Evolutionary conservation across 2,329 filamentous ascomycete species (phyloP).

Genomic region (Xylariaceae sp.): DNA sequence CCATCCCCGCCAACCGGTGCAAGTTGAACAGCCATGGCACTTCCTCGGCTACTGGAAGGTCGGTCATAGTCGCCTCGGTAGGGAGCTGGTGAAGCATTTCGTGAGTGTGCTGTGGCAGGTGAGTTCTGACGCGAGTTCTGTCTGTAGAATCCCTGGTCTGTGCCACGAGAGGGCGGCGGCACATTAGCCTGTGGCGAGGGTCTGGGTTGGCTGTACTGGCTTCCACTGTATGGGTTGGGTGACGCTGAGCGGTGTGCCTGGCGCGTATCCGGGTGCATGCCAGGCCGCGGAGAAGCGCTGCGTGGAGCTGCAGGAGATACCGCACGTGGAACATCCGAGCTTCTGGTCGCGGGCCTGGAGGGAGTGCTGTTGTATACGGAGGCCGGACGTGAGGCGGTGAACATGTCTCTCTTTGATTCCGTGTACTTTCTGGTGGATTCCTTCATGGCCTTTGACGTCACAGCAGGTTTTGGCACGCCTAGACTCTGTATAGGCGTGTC

Average conservation of each 20-base stretch:
- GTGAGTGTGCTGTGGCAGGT: slow-evolving; percentile 34
- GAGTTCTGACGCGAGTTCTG: slow-evolving; percentile 48
- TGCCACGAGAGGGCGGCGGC: slow-evolving; percentile 40
- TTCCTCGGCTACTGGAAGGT: slow-evolving; percentile 40
- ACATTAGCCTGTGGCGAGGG: slow-evolving; percentile 33
- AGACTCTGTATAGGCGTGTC: slow-evolving; percentile 73
- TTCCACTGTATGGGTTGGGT: slow-evolving; percentile 16
- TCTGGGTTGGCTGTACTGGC: slow-evolving; percentile 26
- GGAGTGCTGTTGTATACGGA: slow-evolving; percentile 36
- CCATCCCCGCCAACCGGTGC: slow-evolving; percentile 57
- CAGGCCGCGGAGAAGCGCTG: slow-evolving; percentile 59
- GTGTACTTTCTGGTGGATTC: slow-evolving; percentile 88
- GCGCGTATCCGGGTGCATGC: slow-evolving; percentile 44
- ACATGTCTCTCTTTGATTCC: slow-evolving; percentile 77
- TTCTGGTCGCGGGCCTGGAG: slow-evolving; percentile 57
- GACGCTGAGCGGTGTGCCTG: slow-evolving; percentile 28
- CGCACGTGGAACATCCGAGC: slow-evolving; percentile 55
- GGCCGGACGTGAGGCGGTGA: slow-evolving; percentile 42
- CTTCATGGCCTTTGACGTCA: slow-evolving; percentile 93
- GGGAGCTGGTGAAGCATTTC: slow-evolving; percentile 42
- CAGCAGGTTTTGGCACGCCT: slow-evolving; percentile 84
- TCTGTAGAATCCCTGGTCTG: slow-evolving; percentile 47
- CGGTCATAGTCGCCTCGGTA: slow-evolving; percentile 44
- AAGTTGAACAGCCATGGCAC: slow-evolving; percentile 67
- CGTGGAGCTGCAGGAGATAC: slow-evolving; percentile 67